Evolutionary conservation across 768 basidiomycete species (phyloP).

Genomic region (Porpolomopsis calyptriformis): DNA sequence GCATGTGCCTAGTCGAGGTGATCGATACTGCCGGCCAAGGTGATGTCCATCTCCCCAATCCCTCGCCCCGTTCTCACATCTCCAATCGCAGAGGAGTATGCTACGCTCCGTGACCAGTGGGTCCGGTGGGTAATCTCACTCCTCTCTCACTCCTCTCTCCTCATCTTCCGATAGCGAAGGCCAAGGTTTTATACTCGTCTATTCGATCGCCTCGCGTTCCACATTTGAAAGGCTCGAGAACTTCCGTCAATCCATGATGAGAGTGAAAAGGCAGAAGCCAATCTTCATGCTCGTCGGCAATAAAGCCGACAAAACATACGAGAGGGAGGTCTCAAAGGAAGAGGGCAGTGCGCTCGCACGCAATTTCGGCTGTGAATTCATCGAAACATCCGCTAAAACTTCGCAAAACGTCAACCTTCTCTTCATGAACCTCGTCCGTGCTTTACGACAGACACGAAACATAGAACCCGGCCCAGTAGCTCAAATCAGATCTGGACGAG

Average conservation of each 20-base stretch:
- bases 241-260: conserved; percentile 82
- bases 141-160: conserved; percentile 6
- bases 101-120: conserved; percentile 95
- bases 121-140: conserved; percentile 58
- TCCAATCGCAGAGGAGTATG: conserved; percentile 74
- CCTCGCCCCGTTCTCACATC: conserved; percentile 12
- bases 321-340: conserved; percentile 84
- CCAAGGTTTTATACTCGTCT: conserved; percentile 95
- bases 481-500: conserved; percentile 32
- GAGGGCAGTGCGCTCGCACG: conserved; percentile 78
- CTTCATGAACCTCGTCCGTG: conserved; percentile 80
- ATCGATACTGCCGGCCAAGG: conserved; percentile 98
- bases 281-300: conserved; percentile 94
- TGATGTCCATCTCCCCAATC: conserved; percentile 21
- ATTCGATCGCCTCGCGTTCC: conserved; percentile 89
- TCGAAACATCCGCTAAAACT: conserved; percentile 95
- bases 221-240: conserved; percentile 86
- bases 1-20: conserved; percentile 93
- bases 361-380: conserved; percentile 83
- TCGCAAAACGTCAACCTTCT: conserved; percentile 85
- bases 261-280: conserved; percentile 77
- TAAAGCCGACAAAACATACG: conserved; percentile 87
- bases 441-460: conserved; percentile 62
- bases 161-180: conserved; percentile 56
- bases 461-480: conserved; percentile 42